Base-by-base conservation (phyloP, 2,329 filamentous ascomycete genomes). In the Fusarium staphyleae region DNA sequence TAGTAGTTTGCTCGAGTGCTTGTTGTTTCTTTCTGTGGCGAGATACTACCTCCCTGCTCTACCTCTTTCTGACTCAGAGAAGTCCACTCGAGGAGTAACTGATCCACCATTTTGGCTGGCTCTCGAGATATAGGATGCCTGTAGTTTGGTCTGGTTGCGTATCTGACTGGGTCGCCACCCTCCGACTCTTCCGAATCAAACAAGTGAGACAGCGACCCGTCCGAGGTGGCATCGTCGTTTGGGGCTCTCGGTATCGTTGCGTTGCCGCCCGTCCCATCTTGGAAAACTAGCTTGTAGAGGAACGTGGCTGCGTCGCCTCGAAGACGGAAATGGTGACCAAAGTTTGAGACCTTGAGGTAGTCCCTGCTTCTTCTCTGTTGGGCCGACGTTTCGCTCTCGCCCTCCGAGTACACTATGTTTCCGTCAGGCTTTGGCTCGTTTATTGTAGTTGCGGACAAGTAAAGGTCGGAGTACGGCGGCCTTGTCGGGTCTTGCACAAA, bases 221-320 rank as follows among this genome's bases (percentile, higher is more conserved):
- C 13, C 6, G 10, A 13, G 9, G 9, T 12, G 9, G 22, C 16
- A 5, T 18, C 13, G 1, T 24, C 16, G 5, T 8, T 12, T 0
- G 5, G n/a, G 3, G 22, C 10, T 5, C 22, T 22, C 4, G 4
- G 0, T 3, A 0, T 13, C 3, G 1, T 3, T 0, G 5, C 11
- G 3, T 26, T 12, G 2, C 14, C 5, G n/a, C 1, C 14, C 0
- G n/a, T 4, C 5, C 57, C 52, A 5, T 49, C 15, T 6, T 50
- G n/a, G 7, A 57, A 61, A 0, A 61, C 57, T 0, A 61, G 16
- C 0, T 54, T 57, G 9, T 61, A 61, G 0, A 61, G 13, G 3
- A 60, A 61, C 3, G 53, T 61, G 3, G 57, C 57, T 11, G 57
- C 57, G 22, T 61, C 57, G 2, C 57, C 57, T 2, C 36, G 33